phyloP scores from a whole-genome alignment of 1,284 basidiomycete genomes.

The Ganoderma leucocontextum region DNA sequence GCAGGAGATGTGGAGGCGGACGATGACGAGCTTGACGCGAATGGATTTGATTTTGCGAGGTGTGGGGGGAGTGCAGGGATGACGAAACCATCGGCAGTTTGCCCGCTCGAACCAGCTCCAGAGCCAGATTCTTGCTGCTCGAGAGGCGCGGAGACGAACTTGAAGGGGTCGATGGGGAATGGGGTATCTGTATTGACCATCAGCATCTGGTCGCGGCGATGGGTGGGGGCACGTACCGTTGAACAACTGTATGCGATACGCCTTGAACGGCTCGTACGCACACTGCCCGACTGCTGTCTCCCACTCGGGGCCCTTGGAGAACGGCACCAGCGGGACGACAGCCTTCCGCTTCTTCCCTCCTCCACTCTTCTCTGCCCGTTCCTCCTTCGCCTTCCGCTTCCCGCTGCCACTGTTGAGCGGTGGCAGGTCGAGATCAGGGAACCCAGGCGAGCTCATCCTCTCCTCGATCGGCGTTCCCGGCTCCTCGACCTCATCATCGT shows the following conservation, averaged over 20 bases:
- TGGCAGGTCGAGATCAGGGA: constrained; percentile 45
- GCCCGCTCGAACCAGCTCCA: constrained; percentile 29
- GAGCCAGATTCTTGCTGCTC: constrained; percentile 39
- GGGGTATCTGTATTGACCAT: constrained; percentile 64
- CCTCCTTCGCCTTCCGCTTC: constrained; percentile 41
- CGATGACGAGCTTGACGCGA: constrained; percentile 5
- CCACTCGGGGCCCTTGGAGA: constrained; percentile 81
- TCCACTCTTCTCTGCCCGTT: constrained; percentile 32
- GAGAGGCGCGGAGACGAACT: constrained; percentile 64
- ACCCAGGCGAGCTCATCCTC: constrained; percentile 48
- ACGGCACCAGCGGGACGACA: constrained; percentile 78
- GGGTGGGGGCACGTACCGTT: constrained; percentile 63
- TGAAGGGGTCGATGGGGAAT: constrained; percentile 80
- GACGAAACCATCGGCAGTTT: constrained; percentile 40
- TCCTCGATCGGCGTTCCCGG: constrained; percentile 50
- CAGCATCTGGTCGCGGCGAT: not conserved
- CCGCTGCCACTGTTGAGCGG: constrained; percentile 60
- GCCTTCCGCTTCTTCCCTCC: constrained; percentile 72
- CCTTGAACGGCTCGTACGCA: constrained; percentile 68
- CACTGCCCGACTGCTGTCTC: constrained; percentile 70
- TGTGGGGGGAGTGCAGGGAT: constrained; percentile 50
- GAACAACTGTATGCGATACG: constrained; percentile 78
- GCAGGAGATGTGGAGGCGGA: constrained; percentile 25
- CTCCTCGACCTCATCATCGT: constrained; percentile 73
- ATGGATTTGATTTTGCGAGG: constrained; percentile 18